phyloP scores from a whole-genome alignment of 2,329 filamentous ascomycete species.

The Xylaria sp. region DNA sequence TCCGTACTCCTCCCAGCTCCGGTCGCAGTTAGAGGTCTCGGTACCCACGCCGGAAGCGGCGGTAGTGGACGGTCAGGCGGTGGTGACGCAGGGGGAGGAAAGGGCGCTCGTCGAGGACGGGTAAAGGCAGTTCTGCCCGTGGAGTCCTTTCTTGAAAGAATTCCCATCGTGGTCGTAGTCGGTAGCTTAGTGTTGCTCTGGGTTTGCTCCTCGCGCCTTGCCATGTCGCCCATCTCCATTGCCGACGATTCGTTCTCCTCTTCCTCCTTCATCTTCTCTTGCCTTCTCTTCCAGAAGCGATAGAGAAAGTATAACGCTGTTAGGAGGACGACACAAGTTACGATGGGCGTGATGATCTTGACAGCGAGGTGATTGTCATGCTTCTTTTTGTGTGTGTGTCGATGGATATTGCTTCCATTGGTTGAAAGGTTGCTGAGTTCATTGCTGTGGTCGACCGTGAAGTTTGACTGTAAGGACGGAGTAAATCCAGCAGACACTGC shows the following conservation, averaged over 20 bases:
- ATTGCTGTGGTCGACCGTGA: neutral
- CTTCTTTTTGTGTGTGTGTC: neutral
- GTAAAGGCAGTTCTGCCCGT: neutral
- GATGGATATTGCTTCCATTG: neutral
- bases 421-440: neutral
- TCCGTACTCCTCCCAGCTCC: neutral
- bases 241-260: neutral
- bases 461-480: neutral
- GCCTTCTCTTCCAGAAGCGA: neutral
- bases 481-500: neutral
- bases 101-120: slow-evolving; percentile 4
- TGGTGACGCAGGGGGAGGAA: slow-evolving; percentile 6
- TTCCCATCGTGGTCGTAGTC: neutral
- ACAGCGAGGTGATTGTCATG: neutral
- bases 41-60: neutral
- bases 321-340: neutral
- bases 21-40: neutral
- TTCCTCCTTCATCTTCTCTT: neutral
- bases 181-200: neutral
- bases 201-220: neutral
- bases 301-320: neutral
- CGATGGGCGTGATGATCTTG: slow-evolving; percentile 8
- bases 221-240: neutral
- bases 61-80: slow-evolving; percentile 4
- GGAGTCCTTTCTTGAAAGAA: neutral